phyloP scores from a whole-genome alignment of 331 rosid species.

The Erythrophleum ivorense region DNA sequence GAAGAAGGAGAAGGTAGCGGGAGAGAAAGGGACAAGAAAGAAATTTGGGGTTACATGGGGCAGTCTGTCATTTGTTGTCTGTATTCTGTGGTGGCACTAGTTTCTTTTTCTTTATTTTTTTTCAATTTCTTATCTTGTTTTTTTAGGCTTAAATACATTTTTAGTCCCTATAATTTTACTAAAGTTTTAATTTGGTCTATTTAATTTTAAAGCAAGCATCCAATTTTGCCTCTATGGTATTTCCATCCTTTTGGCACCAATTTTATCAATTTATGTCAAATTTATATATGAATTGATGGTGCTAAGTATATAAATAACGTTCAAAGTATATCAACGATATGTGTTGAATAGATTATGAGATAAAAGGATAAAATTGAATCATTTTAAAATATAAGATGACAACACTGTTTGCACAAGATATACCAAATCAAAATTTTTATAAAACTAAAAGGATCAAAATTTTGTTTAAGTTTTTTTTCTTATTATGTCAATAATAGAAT shows the following conservation, averaged over 20 bases:
- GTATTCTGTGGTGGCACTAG: background rate
- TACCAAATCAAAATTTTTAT: background rate
- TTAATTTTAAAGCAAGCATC: background rate
- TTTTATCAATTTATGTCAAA: no score
- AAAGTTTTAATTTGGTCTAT: background rate
- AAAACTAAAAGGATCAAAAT: background rate
- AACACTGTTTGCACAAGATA: background rate
- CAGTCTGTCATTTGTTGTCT: slow-evolving; percentile 25
- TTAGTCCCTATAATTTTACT: background rate
- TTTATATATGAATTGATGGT: no score
- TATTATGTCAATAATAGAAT: background rate
- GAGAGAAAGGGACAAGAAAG: background rate
- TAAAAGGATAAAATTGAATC: background rate
- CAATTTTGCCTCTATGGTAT: background rate
- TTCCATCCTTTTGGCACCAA: no score
- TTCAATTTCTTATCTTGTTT: background rate
- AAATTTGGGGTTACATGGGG: background rate
- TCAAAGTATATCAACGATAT: no score
- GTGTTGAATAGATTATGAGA: background rate
- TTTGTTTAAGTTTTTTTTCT: no score
- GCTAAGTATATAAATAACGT: no score
- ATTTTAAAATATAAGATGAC: background rate
- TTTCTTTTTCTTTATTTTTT: background rate
- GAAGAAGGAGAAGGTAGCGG: background rate
- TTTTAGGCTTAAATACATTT: background rate